Conservation (phyloP, 2,329 filamentous ascomycete genomes). For the Emmonsia crescens region DNA sequence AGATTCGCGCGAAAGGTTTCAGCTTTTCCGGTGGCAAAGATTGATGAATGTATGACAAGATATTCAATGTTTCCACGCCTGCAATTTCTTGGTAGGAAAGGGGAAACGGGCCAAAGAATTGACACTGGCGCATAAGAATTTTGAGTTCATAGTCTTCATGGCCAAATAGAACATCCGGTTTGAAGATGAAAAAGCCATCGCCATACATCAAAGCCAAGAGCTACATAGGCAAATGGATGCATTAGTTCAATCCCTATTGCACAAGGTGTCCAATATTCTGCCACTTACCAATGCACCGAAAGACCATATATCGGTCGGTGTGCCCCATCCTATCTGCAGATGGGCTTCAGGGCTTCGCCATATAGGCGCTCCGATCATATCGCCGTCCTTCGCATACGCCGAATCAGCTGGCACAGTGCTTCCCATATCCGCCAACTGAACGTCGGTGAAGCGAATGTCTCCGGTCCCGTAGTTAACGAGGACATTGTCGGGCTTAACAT, state of each 20-base stretch:
- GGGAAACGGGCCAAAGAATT: conserved; percentile 10
- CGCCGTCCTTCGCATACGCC: conserved; percentile 10
- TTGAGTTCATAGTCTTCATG: conserved; percentile 9
- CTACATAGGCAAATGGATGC: neutral
- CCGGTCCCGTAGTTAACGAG: conserved; percentile 15
- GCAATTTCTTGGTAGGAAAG: conserved; percentile 1
- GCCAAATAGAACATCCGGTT: conserved; percentile 3
- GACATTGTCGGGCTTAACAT: conserved; percentile 18
- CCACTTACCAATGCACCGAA: conserved; percentile 17
- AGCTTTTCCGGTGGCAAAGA: neutral
- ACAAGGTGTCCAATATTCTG: neutral
- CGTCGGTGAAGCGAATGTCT: conserved; percentile 13
- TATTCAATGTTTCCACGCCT: conserved; percentile 1
- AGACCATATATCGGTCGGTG: conserved; percentile 21
- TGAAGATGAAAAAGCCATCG: conserved; percentile 8
- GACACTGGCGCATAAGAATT: conserved; percentile 5
- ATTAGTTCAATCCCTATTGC: neutral
- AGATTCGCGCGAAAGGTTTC: conserved; percentile 2
- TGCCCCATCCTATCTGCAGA: conserved; percentile 16
- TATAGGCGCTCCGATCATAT: conserved; percentile 15
- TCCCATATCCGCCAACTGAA: conserved; percentile 18
- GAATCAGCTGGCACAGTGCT: conserved; percentile 13
- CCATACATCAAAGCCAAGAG: conserved; percentile 6
- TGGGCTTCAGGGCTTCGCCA: conserved; percentile 19
- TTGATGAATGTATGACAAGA: conserved; percentile 1